Base-by-base conservation (phyloP, 257 asterid genomes). In the Nemophila menziesii region DNA sequence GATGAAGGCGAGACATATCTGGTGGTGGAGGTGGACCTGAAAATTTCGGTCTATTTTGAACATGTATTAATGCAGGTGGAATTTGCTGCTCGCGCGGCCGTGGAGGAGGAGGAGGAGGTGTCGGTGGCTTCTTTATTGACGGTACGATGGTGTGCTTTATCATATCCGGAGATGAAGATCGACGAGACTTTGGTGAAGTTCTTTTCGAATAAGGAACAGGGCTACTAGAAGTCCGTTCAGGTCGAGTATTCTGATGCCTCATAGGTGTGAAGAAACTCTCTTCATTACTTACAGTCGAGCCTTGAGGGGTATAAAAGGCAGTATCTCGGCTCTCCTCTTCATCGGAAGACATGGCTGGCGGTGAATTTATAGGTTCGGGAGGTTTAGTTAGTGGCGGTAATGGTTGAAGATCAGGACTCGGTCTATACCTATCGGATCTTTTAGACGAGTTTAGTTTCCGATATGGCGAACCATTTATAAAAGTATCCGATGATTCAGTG, bases 321-420 rank as follows among this genome's bases (percentile, higher is more conserved):
- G 86, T 69, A 20, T 71, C 93, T 20, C 67, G 77, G 40, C 90
- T 71, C 58, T 87, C 97, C 38, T 90, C 96, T 16, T 84, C 96
- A 9, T 96, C 85, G 14, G 96, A 85, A 22, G 99, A 72, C 85
- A 81, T 73, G 3, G 96, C 87, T 8, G 99, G 93, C 5, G 96
- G 93, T 17, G 94, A 81, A 40, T 60, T 64, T 8, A 72, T 64
- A 48, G 46, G 56, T 24, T 80, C 85, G 8, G 83, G 87, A 10
- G 79, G 80, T 60, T 81, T 85, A 42, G 72, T 68, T 57, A 90
- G 22, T 9, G 96, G 96, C 44, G 98, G 98, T 60, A 90, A 67
- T 5, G 98, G 98, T 61, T 90, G 98, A 26, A 85, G 96, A 46
- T 90, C 98, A 14, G 98, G 98, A 44, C 98, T 90, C 1, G 98